Percentiles rank a stretch among this genome's conserved stretches.
phyloP scores from a whole-genome alignment of 164 flowering plant species.

The Vitis cinerea region DNA sequence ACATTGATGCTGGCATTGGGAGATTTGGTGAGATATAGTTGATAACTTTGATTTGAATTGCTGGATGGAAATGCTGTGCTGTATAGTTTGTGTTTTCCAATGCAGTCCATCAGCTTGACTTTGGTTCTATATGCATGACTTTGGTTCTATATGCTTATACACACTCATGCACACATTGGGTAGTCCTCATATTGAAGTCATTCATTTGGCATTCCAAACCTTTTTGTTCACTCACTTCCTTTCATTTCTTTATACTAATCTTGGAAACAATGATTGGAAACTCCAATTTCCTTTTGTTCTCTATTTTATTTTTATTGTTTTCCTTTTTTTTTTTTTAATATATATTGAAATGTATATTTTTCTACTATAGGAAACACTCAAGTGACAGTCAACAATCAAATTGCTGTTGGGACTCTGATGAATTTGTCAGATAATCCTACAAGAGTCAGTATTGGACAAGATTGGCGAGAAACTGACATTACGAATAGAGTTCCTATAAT shows the following conservation, averaged over 20 bases:
- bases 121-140: neutral
- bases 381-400: constrained; percentile 97
- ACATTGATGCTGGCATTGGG: constrained; percentile 94
- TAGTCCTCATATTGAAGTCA: too few species aligned
- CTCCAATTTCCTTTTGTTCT: neutral
- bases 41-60: neutral
- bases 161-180: too few species aligned
- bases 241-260: neutral
- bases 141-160: too few species aligned
- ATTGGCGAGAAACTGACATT: constrained; percentile 80
- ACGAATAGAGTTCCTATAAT: constrained; percentile 82
- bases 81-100: neutral
- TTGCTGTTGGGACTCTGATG: constrained; percentile 92
- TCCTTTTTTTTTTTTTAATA: neutral
- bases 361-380: constrained; percentile 74
- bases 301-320: neutral
- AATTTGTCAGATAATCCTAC: constrained; percentile 93
- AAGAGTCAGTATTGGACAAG: constrained; percentile 91
- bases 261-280: neutral
- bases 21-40: constrained; percentile 72
- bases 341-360: constrained; percentile 3
- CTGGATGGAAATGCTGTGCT: too few species aligned
- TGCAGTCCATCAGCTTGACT: neutral
- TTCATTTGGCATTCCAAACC: too few species aligned
- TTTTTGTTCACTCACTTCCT: neutral